These are phyloP conservation scores for Trypanosoma boissoni DNA, from an alignment of 208 protist species.

Conservation along the genomic window DNA sequence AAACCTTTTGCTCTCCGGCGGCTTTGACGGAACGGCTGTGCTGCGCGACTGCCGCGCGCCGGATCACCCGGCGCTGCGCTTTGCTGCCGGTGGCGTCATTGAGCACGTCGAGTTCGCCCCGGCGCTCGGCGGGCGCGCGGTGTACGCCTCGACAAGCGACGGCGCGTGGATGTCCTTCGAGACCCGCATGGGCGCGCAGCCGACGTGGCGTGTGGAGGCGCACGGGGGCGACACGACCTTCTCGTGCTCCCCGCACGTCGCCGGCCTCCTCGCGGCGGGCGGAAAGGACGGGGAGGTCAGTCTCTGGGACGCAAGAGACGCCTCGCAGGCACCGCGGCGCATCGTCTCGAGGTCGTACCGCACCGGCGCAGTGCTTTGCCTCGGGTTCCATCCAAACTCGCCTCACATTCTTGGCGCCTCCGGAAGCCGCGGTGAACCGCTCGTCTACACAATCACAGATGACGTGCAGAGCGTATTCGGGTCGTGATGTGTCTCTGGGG, in stretches of 20 bases:
- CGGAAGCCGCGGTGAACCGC: slow-evolving; percentile 73
- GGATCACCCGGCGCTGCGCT: slow-evolving; percentile 53
- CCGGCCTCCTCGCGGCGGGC: slow-evolving; percentile 84
- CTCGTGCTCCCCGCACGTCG: slow-evolving; percentile 60
- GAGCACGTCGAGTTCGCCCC: slow-evolving; percentile 77
- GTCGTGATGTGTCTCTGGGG: slow-evolving; percentile 43
- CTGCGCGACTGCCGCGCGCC: slow-evolving; percentile 84
- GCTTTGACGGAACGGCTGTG: slow-evolving; percentile 70
- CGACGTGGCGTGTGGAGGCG: slow-evolving; percentile 58
- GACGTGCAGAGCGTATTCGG: too few relatives aligned
- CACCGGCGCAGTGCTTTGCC: slow-evolving; percentile 77
- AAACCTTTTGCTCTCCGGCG: slow-evolving; percentile 82
- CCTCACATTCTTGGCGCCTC: slow-evolving; percentile 84
- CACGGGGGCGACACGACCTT: slow-evolving; percentile 81
- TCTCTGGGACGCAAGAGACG: slow-evolving; percentile 80
- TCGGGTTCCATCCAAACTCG: slow-evolving; percentile 86
- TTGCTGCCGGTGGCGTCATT: slow-evolving; percentile 44
- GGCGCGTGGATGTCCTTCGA: slow-evolving; percentile 77
- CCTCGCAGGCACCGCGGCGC: slow-evolving; percentile 22
- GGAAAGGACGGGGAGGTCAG: slow-evolving; percentile 84
- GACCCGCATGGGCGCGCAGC: slow-evolving; percentile 42
- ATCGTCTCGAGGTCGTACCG: slow-evolving; percentile 74
- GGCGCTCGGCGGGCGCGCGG: slow-evolving; percentile 5
- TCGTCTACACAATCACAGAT: slow-evolving; percentile 89
- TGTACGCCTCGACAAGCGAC: slow-evolving; percentile 56